Percentiles rank a stretch among this genome's conserved stretches.
These are phyloP conservation scores for Suillus plorans DNA, from an alignment of 768 basidiomycete species.

Conservation along the genomic window DNA sequence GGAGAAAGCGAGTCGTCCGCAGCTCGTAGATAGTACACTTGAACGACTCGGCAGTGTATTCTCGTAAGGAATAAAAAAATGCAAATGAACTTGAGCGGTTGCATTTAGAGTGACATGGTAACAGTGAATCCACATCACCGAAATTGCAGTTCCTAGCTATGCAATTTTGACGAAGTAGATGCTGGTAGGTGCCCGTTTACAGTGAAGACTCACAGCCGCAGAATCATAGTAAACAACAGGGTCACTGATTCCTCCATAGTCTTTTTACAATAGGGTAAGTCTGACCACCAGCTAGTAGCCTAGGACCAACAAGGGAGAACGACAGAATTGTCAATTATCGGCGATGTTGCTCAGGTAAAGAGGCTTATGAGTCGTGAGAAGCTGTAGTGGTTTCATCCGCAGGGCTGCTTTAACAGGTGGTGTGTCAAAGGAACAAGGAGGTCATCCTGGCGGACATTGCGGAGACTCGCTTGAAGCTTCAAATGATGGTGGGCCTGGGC, in stretches of 20 bases:
- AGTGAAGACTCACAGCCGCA: no score
- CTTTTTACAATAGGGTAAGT: no score
- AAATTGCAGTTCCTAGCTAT: neutral
- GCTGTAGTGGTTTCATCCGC: neutral
- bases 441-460: no score
- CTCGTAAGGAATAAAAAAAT: neutral
- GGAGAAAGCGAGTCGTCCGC: neutral
- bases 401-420: neutral
- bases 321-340: no score
- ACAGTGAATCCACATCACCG: neutral
- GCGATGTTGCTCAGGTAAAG: no score
- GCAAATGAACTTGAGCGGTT: neutral
- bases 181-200: neutral
- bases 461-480: no score
- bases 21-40: neutral
- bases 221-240: no score
- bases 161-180: neutral
- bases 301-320: no score
- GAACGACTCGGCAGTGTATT: neutral
- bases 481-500: no score
- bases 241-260: no score
- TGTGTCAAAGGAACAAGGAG: neutral
- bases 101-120: neutral
- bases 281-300: no score
- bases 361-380: neutral